phyloP scores from a whole-genome alignment of 139 green algal genomes.

The Coelastrella sp. region DNA sequence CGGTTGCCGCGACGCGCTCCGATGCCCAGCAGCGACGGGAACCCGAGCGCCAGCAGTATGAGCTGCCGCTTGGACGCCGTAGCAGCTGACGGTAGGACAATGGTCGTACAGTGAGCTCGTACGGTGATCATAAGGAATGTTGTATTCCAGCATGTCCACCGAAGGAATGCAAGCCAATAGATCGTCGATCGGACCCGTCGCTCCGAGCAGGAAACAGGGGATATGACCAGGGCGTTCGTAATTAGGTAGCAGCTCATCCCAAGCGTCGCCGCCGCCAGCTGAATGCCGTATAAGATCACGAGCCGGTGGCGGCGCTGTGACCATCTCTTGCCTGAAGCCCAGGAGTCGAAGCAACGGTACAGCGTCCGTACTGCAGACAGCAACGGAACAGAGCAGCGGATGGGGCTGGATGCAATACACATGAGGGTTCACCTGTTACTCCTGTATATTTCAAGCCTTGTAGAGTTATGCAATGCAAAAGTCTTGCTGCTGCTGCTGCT shows the following conservation, averaged over 20 bases:
- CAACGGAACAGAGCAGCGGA: background rate
- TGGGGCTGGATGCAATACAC: no score
- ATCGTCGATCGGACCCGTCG: background rate
- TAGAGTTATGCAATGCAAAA: no score
- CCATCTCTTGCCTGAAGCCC: slow-evolving; percentile 13
- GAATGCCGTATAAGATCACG: background rate
- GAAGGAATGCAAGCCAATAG: slow-evolving; percentile 40
- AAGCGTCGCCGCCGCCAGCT: background rate
- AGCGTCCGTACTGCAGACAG: background rate
- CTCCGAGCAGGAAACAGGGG: background rate
- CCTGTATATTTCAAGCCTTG: no score
- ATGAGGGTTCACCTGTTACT: no score
- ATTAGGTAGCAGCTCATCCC: slow-evolving; percentile 29
- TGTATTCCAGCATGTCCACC: slow-evolving; percentile 45
- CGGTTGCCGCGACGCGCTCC: background rate
- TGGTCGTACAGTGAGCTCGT: slow-evolving; percentile 24
- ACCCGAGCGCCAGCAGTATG: background rate
- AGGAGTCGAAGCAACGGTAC: background rate
- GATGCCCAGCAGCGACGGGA: background rate
- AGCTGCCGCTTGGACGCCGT: background rate
- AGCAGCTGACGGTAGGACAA: slow-evolving; percentile 23
- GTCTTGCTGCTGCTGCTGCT: no score
- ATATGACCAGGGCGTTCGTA: slow-evolving; percentile 16
- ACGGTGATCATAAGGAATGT: slow-evolving; percentile 40
- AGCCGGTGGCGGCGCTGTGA: background rate